Conservation (phyloP, 2,329 filamentous ascomycete genomes). For the Trichoderma pleuroti region DNA sequence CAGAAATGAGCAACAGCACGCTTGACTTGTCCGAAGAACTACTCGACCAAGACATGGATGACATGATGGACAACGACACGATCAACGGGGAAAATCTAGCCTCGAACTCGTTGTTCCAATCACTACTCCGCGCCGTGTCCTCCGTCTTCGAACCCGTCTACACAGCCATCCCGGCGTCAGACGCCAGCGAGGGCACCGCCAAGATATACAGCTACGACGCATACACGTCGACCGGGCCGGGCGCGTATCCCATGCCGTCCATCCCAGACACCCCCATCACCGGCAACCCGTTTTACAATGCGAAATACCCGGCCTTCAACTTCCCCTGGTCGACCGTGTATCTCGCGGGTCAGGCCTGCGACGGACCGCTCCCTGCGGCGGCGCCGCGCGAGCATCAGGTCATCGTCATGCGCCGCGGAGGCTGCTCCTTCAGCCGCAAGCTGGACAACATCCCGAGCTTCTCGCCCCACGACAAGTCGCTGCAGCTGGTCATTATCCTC, state of each 20-base stretch:
- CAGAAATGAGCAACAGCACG: conserved; percentile 18
- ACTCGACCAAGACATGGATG: background rate
- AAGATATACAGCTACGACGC: conserved; percentile 51
- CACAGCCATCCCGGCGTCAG: conserved; percentile 30
- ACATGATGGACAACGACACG: conserved; percentile 1
- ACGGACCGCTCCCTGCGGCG: conserved; percentile 49
- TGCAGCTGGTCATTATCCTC: conserved; percentile 81
- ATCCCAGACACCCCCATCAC: conserved; percentile 53
- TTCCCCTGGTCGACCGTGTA: conserved; percentile 70
- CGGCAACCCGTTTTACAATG: conserved; percentile 41
- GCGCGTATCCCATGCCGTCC: conserved; percentile 68
- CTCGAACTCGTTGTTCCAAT: conserved; percentile 44
- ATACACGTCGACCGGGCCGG: conserved; percentile 51
- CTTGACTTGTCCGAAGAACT: conserved; percentile 8
- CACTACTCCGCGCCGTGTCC: conserved; percentile 45
- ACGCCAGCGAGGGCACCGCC: conserved; percentile 27
- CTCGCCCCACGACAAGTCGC: conserved; percentile 53
- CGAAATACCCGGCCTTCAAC: conserved; percentile 35
- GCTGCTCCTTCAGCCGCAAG: conserved; percentile 81
- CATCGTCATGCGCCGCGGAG: conserved; percentile 76
- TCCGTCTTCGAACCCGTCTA: conserved; percentile 41
- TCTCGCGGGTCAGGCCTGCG: conserved; percentile 67
- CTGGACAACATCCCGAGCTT: conserved; percentile 79
- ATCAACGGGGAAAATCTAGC: conserved; percentile 21
- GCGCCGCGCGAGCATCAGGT: conserved; percentile 63